A percentile compares a stretch with the other conserved stretches of the same genome.
Conservation (phyloP, 2,329 filamentous ascomycete species). For the Colletotrichum noveboracense region DNA sequence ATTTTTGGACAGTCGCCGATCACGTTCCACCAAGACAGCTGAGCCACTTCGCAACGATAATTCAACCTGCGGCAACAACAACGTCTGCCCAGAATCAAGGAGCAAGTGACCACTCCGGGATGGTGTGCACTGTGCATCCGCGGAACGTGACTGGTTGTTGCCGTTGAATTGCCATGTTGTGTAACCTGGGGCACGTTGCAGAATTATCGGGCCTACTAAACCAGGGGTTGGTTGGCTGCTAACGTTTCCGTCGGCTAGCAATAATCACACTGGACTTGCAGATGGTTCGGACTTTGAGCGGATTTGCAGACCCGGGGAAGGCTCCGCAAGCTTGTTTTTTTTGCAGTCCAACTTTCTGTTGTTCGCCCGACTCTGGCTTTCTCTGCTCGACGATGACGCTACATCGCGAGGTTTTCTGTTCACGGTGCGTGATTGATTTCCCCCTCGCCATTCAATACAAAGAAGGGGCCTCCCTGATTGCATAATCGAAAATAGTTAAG, state of each 20-base stretch:
- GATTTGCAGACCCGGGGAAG: rapidly evolving
- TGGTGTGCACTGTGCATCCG: background rate
- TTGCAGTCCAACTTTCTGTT: rapidly evolving
- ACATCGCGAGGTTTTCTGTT: background rate
- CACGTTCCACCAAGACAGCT: background rate
- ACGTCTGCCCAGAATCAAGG: background rate
- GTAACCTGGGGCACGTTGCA: background rate
- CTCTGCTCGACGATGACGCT: background rate
- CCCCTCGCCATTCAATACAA: background rate
- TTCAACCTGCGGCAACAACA: background rate
- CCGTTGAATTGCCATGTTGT: background rate
- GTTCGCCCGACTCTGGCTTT: rapidly evolving
- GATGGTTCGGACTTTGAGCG: background rate
- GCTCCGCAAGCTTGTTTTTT: background rate
- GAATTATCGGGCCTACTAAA: background rate
- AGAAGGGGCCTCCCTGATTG: background rate
- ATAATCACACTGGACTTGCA: background rate
- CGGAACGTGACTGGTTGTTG: background rate
- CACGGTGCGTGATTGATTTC: background rate
- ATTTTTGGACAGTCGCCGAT: background rate
- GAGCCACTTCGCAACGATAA: background rate
- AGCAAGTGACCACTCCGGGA: background rate
- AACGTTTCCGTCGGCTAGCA: background rate
- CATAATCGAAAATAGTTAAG: background rate
- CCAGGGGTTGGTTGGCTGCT: background rate